Evolutionary conservation across 495 filamentous ascomycete genomes (phyloP).

Genomic region (Geoglossum glabrum): DNA sequence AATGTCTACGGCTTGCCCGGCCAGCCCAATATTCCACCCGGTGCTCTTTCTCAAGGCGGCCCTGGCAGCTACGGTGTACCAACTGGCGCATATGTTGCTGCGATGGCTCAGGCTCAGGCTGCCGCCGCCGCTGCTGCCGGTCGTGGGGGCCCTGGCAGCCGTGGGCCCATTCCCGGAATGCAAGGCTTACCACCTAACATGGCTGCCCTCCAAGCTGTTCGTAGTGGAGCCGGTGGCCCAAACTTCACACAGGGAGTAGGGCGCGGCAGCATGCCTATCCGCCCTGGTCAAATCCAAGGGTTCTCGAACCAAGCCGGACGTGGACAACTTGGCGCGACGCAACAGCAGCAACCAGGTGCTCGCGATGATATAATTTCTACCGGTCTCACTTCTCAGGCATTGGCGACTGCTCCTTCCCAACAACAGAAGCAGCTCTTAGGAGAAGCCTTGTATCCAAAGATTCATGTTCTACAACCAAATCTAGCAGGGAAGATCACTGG

Average conservation of each 20-base stretch:
- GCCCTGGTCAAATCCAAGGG: conserved; percentile 5
- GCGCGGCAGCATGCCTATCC: conserved; percentile 9
- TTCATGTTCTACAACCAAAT: conserved; percentile 76
- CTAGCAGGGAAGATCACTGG: conserved; percentile 98
- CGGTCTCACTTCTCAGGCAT: conserved; percentile 23
- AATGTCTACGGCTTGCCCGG: conserved; percentile 54
- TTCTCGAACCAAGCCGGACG: neutral
- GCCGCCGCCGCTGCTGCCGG: conserved; percentile 41
- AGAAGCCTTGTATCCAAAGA: conserved; percentile 95
- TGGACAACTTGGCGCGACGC: conserved; percentile 11
- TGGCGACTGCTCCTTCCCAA: conserved; percentile 33
- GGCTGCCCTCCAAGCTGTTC: conserved; percentile 43
- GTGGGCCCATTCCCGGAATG: conserved; percentile 53
- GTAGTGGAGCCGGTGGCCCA: conserved; percentile 22
- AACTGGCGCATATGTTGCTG: conserved; percentile 18
- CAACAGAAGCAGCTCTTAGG: conserved; percentile 97
- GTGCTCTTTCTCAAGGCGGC: conserved; percentile 18
- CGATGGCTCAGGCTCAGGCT: conserved; percentile 13
- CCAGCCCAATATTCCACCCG: conserved; percentile 53
- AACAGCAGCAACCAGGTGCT: conserved; percentile 16
- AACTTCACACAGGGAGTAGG: conserved; percentile 30
- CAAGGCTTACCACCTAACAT: conserved; percentile 43
- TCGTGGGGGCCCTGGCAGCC: conserved; percentile 37
- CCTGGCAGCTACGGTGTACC: conserved; percentile 12
- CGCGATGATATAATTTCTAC: conserved; percentile 5